phyloP scores from a whole-genome alignment of 1,284 basidiomycete genomes.

The Inonotus hispidus region DNA sequence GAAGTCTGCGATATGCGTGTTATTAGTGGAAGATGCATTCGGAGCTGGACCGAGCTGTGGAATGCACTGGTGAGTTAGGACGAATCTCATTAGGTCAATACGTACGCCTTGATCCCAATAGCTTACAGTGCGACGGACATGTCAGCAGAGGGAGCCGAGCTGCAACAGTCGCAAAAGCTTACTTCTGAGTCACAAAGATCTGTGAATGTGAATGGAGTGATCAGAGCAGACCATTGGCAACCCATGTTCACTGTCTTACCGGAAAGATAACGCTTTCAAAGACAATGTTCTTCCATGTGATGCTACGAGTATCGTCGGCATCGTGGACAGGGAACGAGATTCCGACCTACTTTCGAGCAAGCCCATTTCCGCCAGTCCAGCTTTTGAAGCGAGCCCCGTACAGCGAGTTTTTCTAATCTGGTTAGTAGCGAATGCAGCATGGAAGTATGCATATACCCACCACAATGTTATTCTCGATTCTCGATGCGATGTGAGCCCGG shows the following conservation, averaged over 20 bases:
- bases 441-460: slow-evolving; percentile 24
- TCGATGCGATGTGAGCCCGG: slow-evolving; percentile 20
- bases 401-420: slow-evolving; percentile 40
- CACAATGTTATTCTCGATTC: slow-evolving; percentile 53
- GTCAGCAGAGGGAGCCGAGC: neutral
- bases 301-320: slow-evolving; percentile 28
- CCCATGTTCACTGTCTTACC: slow-evolving; percentile 29
- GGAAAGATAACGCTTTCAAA: slow-evolving; percentile 52
- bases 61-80: neutral
- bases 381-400: slow-evolving; percentile 66
- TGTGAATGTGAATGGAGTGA: slow-evolving; percentile 26
- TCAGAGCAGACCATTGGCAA: too few relatives aligned
- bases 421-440: neutral
- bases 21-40: slow-evolving; percentile 39
- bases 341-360: slow-evolving; percentile 46
- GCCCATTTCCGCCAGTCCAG: slow-evolving; percentile 57
- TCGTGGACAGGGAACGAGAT: neutral
- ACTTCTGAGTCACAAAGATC: slow-evolving; percentile 64
- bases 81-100: slow-evolving; percentile 11
- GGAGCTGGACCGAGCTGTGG: slow-evolving; percentile 39
- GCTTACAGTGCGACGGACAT: slow-evolving; percentile 27
- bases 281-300: slow-evolving; percentile 54
- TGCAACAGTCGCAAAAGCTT: slow-evolving; percentile 21
- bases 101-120: slow-evolving; percentile 56
- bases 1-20: slow-evolving; percentile 52